phyloP scores from a whole-genome alignment of 345 rosid genomes.

The Excoecaria cochinchinensis region DNA sequence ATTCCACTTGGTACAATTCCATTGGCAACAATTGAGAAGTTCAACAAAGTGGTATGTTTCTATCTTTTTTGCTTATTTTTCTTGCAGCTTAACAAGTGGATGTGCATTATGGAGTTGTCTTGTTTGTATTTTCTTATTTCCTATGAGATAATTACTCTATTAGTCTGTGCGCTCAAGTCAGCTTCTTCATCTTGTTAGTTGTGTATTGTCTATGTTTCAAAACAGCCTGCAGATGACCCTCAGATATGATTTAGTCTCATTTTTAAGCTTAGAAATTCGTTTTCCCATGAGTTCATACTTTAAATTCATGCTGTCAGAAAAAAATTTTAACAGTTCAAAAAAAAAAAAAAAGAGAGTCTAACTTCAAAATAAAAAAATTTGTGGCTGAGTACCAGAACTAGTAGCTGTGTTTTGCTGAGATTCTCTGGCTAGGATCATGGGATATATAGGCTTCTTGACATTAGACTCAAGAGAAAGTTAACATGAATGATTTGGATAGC shows the following conservation, averaged over 20 bases:
- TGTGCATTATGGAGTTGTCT: background rate
- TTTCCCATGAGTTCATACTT: background rate
- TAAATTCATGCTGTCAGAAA: background rate
- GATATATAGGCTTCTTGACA: no score
- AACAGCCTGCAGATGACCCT: background rate
- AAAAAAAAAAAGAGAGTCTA: no score
- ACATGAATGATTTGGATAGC: no score
- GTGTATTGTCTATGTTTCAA: background rate
- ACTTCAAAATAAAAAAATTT: no score
- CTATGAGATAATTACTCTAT: background rate
- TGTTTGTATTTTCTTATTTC: background rate
- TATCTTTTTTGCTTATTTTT: background rate
- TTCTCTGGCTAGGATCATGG: no score
- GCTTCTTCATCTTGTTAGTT: background rate
- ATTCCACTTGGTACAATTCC: constrained; percentile 86
- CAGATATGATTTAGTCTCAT: background rate
- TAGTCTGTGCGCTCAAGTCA: background rate
- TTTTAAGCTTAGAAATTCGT: background rate
- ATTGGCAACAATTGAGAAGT: constrained; percentile 81
- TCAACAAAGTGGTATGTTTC: constrained; percentile 63
- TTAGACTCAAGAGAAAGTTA: no score
- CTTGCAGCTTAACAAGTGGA: background rate
- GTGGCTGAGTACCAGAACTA: no score
- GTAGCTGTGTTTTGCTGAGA: no score
- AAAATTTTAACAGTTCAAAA: no score